A percentile compares a stretch with the other conserved stretches of the same genome.
Conservation (phyloP, 148 eudicot species). For the Rhododendron simsii region DNA sequence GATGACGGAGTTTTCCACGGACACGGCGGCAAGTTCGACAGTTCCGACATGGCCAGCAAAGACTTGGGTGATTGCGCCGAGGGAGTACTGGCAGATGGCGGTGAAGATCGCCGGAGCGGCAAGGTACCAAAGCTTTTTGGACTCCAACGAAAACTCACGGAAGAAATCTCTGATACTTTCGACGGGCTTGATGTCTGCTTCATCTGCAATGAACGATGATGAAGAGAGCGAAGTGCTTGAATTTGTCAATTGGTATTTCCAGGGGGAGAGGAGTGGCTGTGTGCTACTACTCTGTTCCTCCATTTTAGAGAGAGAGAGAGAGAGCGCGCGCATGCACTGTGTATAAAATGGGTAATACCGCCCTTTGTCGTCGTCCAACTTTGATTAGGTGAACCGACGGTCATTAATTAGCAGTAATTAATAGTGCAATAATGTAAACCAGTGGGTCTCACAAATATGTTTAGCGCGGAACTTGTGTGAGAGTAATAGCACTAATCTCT, state of each 20-base stretch:
- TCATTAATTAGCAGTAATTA: too few species aligned
- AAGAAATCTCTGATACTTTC: not conserved
- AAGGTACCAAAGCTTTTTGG: conserved; percentile 22
- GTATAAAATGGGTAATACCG: too few species aligned
- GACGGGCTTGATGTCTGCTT: conserved; percentile 11
- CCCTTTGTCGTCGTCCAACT: too few species aligned
- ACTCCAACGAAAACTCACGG: not conserved
- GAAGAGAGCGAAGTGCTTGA: not conserved
- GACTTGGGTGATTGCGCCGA: conserved; percentile 19
- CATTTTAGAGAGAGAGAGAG: not conserved
- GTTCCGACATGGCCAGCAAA: conserved; percentile 23
- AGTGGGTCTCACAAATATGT: too few species aligned
- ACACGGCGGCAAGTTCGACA: conserved; percentile 19
- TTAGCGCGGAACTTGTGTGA: too few species aligned
- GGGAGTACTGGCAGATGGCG: conserved; percentile 15
- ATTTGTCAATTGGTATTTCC: not conserved
- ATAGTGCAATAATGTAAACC: too few species aligned
- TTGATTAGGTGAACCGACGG: too few species aligned
- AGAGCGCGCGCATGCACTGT: not conserved
- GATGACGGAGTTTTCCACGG: conserved; percentile 13
- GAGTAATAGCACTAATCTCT: too few species aligned
- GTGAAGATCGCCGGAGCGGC: conserved; percentile 23
- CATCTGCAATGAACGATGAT: not conserved
- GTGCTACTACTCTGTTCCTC: not conserved
- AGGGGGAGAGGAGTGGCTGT: not conserved